phyloP scores from a whole-genome alignment of 2,329 filamentous ascomycete species.

The Phaeoacremonium minimum region DNA sequence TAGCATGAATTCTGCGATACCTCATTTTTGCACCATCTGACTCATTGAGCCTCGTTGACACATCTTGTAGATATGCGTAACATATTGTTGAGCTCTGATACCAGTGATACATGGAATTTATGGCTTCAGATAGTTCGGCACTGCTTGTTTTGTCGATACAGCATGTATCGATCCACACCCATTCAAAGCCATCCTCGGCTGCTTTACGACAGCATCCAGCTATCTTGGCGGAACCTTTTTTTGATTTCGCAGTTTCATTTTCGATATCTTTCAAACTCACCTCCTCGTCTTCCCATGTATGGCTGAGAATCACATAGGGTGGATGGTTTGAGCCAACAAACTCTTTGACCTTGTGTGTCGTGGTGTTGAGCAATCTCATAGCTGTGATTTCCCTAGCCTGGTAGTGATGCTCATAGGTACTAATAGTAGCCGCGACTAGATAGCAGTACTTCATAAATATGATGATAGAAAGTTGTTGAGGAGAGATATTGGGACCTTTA shows the following conservation, averaged over 20 bases:
- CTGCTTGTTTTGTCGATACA: conserved; percentile 1
- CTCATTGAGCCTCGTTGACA: neutral
- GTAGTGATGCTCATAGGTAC: too few species aligned
- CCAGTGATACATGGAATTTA: conserved; percentile 1
- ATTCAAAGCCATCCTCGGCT: neutral
- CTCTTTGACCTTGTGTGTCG: neutral
- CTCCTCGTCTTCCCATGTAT: neutral
- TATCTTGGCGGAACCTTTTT: neutral
- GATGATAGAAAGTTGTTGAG: too few species aligned
- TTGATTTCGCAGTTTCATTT: neutral
- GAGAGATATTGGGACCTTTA: too few species aligned
- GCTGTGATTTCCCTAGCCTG: too few species aligned
- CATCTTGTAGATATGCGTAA: neutral
- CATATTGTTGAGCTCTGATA: neutral
- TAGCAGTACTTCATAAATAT: too few species aligned
- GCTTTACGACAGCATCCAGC: neutral
- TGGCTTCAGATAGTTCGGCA: neutral
- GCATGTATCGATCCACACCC: conserved; percentile 1
- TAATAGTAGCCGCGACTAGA: too few species aligned
- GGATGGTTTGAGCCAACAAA: neutral
- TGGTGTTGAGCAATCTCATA: neutral
- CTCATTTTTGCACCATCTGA: neutral
- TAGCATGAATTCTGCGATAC: neutral
- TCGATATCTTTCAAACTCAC: neutral
- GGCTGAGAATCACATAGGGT: neutral